Conservation (phyloP, 2,329 filamentous ascomycete genomes). For the Sarocladium brachiariae region DNA sequence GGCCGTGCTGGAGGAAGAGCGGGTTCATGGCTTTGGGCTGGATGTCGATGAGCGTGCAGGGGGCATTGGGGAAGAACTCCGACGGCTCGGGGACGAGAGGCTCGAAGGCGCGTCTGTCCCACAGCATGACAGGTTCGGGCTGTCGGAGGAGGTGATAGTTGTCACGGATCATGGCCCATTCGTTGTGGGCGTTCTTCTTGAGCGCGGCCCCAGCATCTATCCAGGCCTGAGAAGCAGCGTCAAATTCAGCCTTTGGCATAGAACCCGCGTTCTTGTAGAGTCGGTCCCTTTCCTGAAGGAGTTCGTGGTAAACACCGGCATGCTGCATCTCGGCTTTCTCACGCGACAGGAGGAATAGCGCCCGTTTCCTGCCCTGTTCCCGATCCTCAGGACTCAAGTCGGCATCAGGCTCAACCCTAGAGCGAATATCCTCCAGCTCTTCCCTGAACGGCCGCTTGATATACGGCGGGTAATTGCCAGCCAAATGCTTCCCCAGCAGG, state of each 20-base stretch:
- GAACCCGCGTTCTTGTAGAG: conserved; percentile 14
- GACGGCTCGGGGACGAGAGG: conserved; percentile 49
- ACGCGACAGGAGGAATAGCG: conserved; percentile 23
- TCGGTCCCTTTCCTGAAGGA: conserved; percentile 27
- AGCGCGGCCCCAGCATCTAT: conserved; percentile 19
- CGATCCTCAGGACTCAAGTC: not conserved
- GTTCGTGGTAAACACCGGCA: conserved; percentile 19
- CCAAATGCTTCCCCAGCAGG: conserved; percentile 19
- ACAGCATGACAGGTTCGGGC: conserved; percentile 48
- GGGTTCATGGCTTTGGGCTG: conserved; percentile 50
- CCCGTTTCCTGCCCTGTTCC: conserved; percentile 13
- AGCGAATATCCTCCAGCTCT: conserved; percentile 34
- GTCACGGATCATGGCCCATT: conserved; percentile 40
- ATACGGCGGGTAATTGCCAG: conserved; percentile 21
- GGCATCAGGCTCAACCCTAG: conserved; percentile 15
- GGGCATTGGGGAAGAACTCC: conserved; percentile 62
- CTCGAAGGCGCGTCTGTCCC: conserved; percentile 66
- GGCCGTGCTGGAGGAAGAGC: conserved; percentile 39
- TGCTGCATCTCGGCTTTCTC: conserved; percentile 18
- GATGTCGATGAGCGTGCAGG: conserved; percentile 57
- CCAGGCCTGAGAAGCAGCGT: conserved; percentile 26
- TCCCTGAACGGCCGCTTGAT: conserved; percentile 34
- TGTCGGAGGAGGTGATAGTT: conserved; percentile 45
- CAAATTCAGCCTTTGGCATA: conserved; percentile 18
- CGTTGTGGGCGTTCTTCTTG: conserved; percentile 25